Base-by-base conservation (phyloP, 2,329 filamentous ascomycete species). In the Kalmusia sp. region DNA sequence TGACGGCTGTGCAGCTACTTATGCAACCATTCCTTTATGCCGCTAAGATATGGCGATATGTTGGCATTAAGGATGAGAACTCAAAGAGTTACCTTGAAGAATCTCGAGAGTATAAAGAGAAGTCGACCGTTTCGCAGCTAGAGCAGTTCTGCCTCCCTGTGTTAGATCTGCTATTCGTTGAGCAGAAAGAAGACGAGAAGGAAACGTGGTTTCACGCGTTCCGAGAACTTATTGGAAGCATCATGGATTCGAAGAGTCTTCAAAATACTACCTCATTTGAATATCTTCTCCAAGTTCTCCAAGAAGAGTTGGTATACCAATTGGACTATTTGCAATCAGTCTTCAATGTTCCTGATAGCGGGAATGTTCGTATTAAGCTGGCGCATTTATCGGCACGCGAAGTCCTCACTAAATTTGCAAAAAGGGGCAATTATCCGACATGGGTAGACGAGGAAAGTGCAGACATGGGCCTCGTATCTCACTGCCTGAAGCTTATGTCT, bases 1-100 rank as follows among this genome's bases (percentile, higher is more conserved):
- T 49, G 28, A 62, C 72, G 9, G 27, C 59, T 3, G 52, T 44
- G 6, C 55, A 64, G 48, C 67, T 39, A 41, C 63, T 51, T 62
- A 65, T 37, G 27, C 61, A 55, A 8, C 55, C 76, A 17, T 76
- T 76, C 50, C 76, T 76, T 49, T 72, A 59, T 31, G 68, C 74
- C 41, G 61, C 60, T 27, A 70, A 64, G 2, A 54, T 57, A 8
- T 68, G 57, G 49, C 63, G 63, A 35, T 69, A 64, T 49, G 27
- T 70, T 41, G 47, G 54, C 24, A 51, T 19, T 4, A 53, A 59
- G 39, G 40, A 53, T 58, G 6, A 55, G 25, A 24, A 59, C 52
- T 54, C 59, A 41, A 27, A 47, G 30, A 50, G 24, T 2, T 55
- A 46, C 28, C 35, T 65, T 15, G 45, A 59, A 12, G 61, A 57